These are phyloP conservation scores for Geotrichum europaeum DNA, from an alignment of 1,139 yeast genomes.

Conservation along the genomic window DNA sequence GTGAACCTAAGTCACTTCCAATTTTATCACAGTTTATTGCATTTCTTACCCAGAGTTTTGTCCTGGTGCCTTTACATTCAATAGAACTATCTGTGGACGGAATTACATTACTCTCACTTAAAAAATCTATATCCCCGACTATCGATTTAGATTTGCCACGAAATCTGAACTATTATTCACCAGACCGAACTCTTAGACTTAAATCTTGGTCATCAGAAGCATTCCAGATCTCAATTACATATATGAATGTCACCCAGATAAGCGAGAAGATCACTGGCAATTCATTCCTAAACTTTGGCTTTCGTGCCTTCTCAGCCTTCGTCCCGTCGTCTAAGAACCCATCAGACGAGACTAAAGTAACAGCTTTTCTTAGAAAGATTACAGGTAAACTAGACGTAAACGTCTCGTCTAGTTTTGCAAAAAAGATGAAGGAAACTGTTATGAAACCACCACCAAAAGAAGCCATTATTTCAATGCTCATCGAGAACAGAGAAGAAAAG, in stretches of 20 bases:
- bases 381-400: conserved; percentile 32
- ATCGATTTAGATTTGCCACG: conserved; percentile 27
- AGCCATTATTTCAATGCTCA: conserved; percentile 34
- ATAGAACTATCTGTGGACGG: conserved; percentile 33
- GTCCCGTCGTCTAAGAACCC: conserved; percentile 32
- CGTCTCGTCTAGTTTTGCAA: conserved; percentile 32
- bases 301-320: conserved; percentile 31
- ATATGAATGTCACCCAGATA: conserved; percentile 36
- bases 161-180: conserved; percentile 27
- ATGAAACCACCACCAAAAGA: conserved; percentile 40
- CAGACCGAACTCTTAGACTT: conserved; percentile 27
- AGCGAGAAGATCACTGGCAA: conserved; percentile 27
- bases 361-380: conserved; percentile 31
- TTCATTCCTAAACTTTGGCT: conserved; percentile 31
- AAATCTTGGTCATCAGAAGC: conserved; percentile 28
- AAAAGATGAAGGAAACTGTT: conserved; percentile 36
- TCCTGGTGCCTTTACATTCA: conserved; percentile 33
- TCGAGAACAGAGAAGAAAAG: conserved; percentile 29
- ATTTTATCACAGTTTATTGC: conserved; percentile 35
- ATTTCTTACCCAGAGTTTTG: conserved; percentile 38
- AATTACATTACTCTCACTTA: conserved; percentile 27
- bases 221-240: conserved; percentile 32
- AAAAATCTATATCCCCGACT: conserved; percentile 28
- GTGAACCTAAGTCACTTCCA: conserved; percentile 31
- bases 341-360: conserved; percentile 30